Evolutionary conservation across 352 stramenopile species (phyloP).

Genomic region (Pythium aristosporum): DNA sequence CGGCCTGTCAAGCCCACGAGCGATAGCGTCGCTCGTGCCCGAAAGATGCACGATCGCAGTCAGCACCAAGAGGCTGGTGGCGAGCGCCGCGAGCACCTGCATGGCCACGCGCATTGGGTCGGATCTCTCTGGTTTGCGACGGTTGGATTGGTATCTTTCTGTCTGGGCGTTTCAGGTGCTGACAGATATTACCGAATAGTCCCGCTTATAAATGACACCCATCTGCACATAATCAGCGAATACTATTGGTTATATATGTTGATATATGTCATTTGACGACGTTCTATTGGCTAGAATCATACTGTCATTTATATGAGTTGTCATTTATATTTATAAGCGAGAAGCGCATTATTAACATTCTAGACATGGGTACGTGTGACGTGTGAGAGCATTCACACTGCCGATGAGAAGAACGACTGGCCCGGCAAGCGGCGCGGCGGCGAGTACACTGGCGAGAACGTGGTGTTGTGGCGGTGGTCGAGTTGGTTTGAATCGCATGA

Average conservation of each 20-base stretch:
- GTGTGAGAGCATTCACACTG: background rate
- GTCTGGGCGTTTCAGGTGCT: background rate
- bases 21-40: conserved; percentile 19
- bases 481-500: background rate
- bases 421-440: background rate
- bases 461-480: background rate
- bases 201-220: no score
- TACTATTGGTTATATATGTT: no score
- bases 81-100: conserved; percentile 24
- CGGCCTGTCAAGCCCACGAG: conserved; percentile 13
- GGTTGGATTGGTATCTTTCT: conserved; percentile 10
- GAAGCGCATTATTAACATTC: background rate
- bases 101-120: conserved; percentile 13
- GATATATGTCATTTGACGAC: no score
- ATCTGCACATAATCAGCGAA: no score
- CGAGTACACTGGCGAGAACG: conserved; percentile 7
- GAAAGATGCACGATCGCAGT: conserved; percentile 22
- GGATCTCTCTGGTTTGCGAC: background rate
- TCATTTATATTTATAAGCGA: no score
- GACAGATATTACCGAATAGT: no score
- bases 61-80: conserved; percentile 12
- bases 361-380: conserved; percentile 10
- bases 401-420: conserved; percentile 11
- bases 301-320: no score
- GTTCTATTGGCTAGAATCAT: no score